Base-by-base conservation (phyloP, 345 rosid species). In the Lepidium didymum region DNA sequence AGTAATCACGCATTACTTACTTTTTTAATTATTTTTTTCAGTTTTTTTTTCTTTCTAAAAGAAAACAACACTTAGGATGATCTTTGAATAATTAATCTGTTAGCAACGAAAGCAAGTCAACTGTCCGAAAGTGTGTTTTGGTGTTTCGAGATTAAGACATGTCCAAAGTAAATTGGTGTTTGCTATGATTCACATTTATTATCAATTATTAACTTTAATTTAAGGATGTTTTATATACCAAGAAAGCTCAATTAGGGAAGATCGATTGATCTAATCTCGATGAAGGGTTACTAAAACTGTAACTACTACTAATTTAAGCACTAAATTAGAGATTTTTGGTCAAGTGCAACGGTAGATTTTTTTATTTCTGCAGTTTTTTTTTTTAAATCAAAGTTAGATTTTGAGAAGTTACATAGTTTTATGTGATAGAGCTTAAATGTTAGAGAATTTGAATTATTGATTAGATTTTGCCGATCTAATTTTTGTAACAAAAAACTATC, bases 71-170 rank as follows among this genome's bases (percentile, higher is more conserved):
- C 37, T 33, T 73, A 56, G 38, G 52, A 25, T 64, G 44, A 47
- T 47, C 38, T 40, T 10, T 64, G 11, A 64, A 50, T 34, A 42
- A 35, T 23, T 35, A 73, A 59, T 59, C 45, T 16, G 31, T 68
- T 27, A 54, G 16, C 18, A 52, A 43, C 29, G 18, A 60, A 45
- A 36, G 10, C 37, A 61, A 68, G 69, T 75, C 74, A 75, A 75
- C 65, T 61, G 35, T 60, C 62, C 69, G 59, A 68, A 60, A 60
- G 51, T 40, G 64, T 60, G 68, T 68, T 55, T 62, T 21, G 14
- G 54, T 54, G 74, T 68, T 5, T 62, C 47, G 58, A 62, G 69
- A 68, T 75, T 62, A 59, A 15, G 78, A 75, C 69, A 61, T 54
- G 40, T 56, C 64, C 62, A 68, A 68, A 75, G 35, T 62, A 14